phyloP scores from a whole-genome alignment of 108 stramenopile genomes.

The Cyclotella atomus region DNA sequence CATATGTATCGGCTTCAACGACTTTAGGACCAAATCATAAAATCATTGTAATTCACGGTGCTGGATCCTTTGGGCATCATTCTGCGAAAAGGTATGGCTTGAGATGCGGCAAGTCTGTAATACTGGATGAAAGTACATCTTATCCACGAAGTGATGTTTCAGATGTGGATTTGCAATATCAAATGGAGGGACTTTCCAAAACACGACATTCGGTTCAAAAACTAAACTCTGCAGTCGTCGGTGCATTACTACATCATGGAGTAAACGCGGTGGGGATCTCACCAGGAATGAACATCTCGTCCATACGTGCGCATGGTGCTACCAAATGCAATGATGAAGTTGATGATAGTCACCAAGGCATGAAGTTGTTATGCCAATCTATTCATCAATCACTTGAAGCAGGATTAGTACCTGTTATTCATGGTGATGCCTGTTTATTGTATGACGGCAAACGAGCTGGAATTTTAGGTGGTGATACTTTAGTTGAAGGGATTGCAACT shows the following conservation, averaged over 20 bases:
- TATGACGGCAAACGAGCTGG: slow-evolving; percentile 54
- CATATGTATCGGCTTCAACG: slow-evolving; percentile 2
- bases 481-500: slow-evolving; percentile 59
- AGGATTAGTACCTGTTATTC: slow-evolving; percentile 77
- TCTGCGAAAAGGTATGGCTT: slow-evolving; percentile 74
- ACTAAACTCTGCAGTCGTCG: slow-evolving; percentile 65
- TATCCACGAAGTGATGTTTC: neutral
- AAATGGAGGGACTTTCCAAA: slow-evolving; percentile 62
- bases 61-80: slow-evolving; percentile 85
- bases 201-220: slow-evolving; percentile 71
- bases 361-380: slow-evolving; percentile 37
- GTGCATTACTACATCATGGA: slow-evolving; percentile 46
- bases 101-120: slow-evolving; percentile 48
- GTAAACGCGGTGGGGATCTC: slow-evolving; percentile 79
- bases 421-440: slow-evolving; percentile 86
- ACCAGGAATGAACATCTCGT: slow-evolving; percentile 61
- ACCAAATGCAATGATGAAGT: neutral
- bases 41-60: slow-evolving; percentile 77
- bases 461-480: slow-evolving; percentile 74
- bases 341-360: slow-evolving; percentile 11
- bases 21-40: slow-evolving; percentile 13
- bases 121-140: slow-evolving; percentile 18
- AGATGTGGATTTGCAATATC: slow-evolving; percentile 6
- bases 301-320: slow-evolving; percentile 58
- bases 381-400: slow-evolving; percentile 56